Evolutionary conservation across 306 rosid genomes (phyloP).

Genomic region (Quercus agrifolia): DNA sequence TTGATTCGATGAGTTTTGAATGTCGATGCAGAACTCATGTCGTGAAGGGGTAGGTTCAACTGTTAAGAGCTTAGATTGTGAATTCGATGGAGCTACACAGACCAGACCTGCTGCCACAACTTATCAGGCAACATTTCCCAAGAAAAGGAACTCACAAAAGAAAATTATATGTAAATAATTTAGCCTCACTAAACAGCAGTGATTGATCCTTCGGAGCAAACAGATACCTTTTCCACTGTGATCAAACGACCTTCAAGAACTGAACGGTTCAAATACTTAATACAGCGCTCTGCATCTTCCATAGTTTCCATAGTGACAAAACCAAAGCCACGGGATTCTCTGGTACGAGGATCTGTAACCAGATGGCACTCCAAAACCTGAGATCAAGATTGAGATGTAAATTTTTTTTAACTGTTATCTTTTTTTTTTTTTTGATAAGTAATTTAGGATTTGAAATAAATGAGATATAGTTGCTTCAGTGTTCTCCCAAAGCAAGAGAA

Average conservation of each 20-base stretch:
- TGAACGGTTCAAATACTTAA: constrained; percentile 38
- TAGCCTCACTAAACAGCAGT: background rate
- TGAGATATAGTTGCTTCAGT: constrained; percentile 47
- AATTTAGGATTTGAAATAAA: no score
- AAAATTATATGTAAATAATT: background rate
- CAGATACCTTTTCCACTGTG: constrained; percentile 49
- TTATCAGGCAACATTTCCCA: constrained; percentile 41
- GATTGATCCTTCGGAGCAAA: constrained; percentile 15
- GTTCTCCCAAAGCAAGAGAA: constrained; percentile 21
- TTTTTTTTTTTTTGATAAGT: no score
- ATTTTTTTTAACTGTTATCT: background rate
- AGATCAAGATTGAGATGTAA: constrained; percentile 17
- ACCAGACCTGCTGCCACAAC: constrained; percentile 53
- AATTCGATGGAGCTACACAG: constrained; percentile 49
- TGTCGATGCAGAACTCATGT: constrained; percentile 50
- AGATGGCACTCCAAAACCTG: constrained; percentile 46
- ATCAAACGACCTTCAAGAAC: constrained; percentile 47
- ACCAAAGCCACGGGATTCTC: constrained; percentile 47
- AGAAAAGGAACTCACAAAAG: constrained; percentile 13
- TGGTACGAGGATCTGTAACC: constrained; percentile 38
- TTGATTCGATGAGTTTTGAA: constrained; percentile 36
- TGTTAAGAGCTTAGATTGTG: constrained; percentile 48
- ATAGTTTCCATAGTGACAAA: constrained; percentile 52
- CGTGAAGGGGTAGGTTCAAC: constrained; percentile 37
- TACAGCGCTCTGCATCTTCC: constrained; percentile 44